These are phyloP conservation scores for Asterophora lycoperdoides DNA, from an alignment of 768 basidiomycete genomes.

Conservation along the genomic window DNA sequence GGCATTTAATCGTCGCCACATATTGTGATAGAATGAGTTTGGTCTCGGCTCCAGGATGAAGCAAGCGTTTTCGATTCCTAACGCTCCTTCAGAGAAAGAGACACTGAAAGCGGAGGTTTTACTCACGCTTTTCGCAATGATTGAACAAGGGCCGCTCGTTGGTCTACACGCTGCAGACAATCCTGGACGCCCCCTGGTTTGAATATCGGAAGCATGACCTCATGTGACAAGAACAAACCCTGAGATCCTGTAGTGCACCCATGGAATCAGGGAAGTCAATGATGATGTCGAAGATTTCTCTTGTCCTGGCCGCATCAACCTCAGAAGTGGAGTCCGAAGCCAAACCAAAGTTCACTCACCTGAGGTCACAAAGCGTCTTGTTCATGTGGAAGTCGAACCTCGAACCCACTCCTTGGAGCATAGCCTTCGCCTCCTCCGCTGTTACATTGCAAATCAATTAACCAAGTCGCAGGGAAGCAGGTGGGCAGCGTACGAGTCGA, in stretches of 20 bases:
- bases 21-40: slow-evolving; percentile 87
- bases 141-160: slow-evolving; percentile 70
- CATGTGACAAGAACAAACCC: slow-evolving; percentile 36
- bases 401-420: slow-evolving; percentile 75
- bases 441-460: slow-evolving; percentile 8
- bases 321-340: background rate
- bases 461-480: background rate
- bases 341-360: slow-evolving; percentile 42
- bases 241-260: slow-evolving; percentile 82
- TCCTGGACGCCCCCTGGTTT: slow-evolving; percentile 34
- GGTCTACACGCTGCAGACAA: slow-evolving; percentile 76
- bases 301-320: slow-evolving; percentile 38
- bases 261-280: slow-evolving; percentile 89
- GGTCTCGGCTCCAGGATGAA: slow-evolving; percentile 96
- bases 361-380: slow-evolving; percentile 82
- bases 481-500: slow-evolving; percentile 41
- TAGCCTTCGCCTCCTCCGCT: slow-evolving; percentile 68
- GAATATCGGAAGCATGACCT: background rate
- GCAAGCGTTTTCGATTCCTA: slow-evolving; percentile 81
- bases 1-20: slow-evolving; percentile 85
- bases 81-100: background rate
- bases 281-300: slow-evolving; percentile 94
- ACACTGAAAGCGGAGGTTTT: slow-evolving; percentile 1
- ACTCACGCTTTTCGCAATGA: slow-evolving; percentile 76
- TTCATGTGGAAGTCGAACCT: slow-evolving; percentile 92